Percentiles rank a stretch among this genome's conserved stretches.
These are phyloP conservation scores for Catunica adiposa DNA, from an alignment of 2,329 filamentous ascomycete genomes.

Conservation along the genomic window DNA sequence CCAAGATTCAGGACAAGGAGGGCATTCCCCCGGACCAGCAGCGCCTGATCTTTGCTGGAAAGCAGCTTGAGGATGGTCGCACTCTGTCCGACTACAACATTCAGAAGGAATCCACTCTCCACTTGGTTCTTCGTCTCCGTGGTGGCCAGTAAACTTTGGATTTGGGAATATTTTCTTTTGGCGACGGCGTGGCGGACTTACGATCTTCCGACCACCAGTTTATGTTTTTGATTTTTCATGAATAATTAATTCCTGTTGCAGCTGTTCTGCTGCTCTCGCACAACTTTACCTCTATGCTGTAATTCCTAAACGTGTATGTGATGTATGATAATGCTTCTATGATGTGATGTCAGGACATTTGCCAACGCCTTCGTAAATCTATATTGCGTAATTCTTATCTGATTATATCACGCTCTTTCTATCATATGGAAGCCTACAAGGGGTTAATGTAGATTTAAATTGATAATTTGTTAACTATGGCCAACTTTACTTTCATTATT, in stretches of 20 bases:
- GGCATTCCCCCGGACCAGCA: conserved; percentile 92
- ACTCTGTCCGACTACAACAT: conserved; percentile 94
- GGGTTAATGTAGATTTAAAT: no score
- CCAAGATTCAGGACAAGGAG: conserved; percentile 85
- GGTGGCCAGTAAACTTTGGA: conserved; percentile 33
- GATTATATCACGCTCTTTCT: no score
- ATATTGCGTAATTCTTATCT: no score
- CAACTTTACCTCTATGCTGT: neutral
- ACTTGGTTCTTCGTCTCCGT: conserved; percentile 65
- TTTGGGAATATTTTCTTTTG: conserved; percentile 4
- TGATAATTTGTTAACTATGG: no score
- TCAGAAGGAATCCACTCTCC: conserved; percentile 74
- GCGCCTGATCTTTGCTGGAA: conserved; percentile 82
- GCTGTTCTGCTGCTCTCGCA: neutral
- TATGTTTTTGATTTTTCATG: conserved; percentile 10
- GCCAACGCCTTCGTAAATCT: no score
- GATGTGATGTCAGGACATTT: no score
- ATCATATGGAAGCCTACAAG: no score
- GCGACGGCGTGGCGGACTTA: conserved; percentile 2
- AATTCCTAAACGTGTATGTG: no score
- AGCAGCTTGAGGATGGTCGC: conserved; percentile 83
- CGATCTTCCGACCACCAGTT: conserved; percentile 3
- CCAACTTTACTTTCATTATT: no score
- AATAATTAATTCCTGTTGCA: conserved; percentile 1
- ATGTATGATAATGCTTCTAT: no score